Percentiles rank a stretch among this genome's conserved stretches.
Conservation (phyloP, 2,329 filamentous ascomycete species). For the Diaporthe eres region DNA sequence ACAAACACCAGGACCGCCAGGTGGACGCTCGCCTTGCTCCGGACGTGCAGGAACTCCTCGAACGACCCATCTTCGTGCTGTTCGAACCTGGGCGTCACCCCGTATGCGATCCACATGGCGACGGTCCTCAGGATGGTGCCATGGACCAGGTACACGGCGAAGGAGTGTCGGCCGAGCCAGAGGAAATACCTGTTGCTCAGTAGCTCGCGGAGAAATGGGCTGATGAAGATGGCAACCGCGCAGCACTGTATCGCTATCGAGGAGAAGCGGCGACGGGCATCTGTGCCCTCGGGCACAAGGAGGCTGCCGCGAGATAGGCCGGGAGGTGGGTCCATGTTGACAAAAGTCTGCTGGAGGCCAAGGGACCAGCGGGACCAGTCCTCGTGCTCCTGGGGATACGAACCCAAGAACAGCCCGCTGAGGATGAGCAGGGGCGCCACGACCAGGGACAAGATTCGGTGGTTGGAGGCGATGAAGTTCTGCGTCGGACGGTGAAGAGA, state of each 20-base stretch:
- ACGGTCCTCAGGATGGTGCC: constrained; percentile 66
- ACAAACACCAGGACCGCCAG: constrained; percentile 64
- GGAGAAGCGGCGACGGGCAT: constrained; percentile 57
- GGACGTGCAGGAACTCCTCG: constrained; percentile 58
- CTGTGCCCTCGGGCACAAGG: constrained; percentile 58
- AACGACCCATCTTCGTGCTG: constrained; percentile 55
- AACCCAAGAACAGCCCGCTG: constrained; percentile 61
- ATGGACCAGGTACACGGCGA: constrained; percentile 68
- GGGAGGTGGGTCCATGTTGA: constrained; percentile 51
- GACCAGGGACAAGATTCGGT: constrained; percentile 52
- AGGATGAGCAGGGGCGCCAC: constrained; percentile 54
- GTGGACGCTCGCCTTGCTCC: constrained; percentile 54
- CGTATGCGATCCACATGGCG: constrained; percentile 66
- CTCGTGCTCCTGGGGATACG: constrained; percentile 64
- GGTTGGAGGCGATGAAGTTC: constrained; percentile 58
- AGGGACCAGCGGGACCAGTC: constrained; percentile 64
- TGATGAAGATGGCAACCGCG: constrained; percentile 65
- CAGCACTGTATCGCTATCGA: constrained; percentile 63
- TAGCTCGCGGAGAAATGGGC: constrained; percentile 61
- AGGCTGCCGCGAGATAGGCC: constrained; percentile 58
- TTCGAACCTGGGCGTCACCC: constrained; percentile 52
- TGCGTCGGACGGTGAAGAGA: constrained; percentile 61
- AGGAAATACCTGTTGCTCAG: constrained; percentile 65
- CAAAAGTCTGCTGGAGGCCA: constrained; percentile 44
- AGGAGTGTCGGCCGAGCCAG: constrained; percentile 68